Evolutionary conservation across 352 stramenopile species (phyloP).

Genomic region (Pythium scleroteichum): DNA sequence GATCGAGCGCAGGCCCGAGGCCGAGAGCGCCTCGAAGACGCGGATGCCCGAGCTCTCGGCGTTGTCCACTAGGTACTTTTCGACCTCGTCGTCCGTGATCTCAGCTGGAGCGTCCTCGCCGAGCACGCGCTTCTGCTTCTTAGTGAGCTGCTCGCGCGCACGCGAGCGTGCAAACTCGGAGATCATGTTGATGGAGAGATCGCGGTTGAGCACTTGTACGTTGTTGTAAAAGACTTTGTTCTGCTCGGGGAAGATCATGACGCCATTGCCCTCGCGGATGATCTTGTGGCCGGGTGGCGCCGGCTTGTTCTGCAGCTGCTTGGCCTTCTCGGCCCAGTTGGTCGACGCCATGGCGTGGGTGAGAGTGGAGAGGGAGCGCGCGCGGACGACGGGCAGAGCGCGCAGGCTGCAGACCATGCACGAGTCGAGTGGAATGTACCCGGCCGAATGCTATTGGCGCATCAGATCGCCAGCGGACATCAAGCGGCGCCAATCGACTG

Average conservation of each 20-base stretch:
- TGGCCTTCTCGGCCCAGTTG: constrained; percentile 52
- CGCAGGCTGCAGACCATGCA: constrained; percentile 26
- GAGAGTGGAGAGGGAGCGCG: constrained; percentile 27
- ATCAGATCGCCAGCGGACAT: constrained; percentile 18
- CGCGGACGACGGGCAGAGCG: neutral
- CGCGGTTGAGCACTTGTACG: constrained; percentile 98
- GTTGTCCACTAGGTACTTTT: constrained; percentile 57
- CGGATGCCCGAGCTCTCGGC: constrained; percentile 89
- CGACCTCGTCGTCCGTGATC: constrained; percentile 71
- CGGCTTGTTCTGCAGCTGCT: constrained; percentile 62
- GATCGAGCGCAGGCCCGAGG: constrained; percentile 97
- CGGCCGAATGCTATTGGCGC: constrained; percentile 2
- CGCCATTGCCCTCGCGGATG: constrained; percentile 88
- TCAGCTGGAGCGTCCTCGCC: constrained; percentile 44
- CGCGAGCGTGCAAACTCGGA: constrained; percentile 94
- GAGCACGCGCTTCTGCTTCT: constrained; percentile 73
- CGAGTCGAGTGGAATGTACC: constrained; percentile 7
- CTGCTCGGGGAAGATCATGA: constrained; percentile 90
- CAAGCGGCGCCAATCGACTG: constrained; percentile 32
- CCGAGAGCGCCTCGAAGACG: constrained; percentile 98
- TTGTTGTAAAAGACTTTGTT: constrained; percentile 95
- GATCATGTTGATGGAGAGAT: constrained; percentile 98
- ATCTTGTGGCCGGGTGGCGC: constrained; percentile 77
- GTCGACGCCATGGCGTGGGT: constrained; percentile 40
- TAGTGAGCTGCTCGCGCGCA: constrained; percentile 62